phyloP scores from a whole-genome alignment of 2,329 filamentous ascomycete genomes.

The Diplodia corticola region DNA sequence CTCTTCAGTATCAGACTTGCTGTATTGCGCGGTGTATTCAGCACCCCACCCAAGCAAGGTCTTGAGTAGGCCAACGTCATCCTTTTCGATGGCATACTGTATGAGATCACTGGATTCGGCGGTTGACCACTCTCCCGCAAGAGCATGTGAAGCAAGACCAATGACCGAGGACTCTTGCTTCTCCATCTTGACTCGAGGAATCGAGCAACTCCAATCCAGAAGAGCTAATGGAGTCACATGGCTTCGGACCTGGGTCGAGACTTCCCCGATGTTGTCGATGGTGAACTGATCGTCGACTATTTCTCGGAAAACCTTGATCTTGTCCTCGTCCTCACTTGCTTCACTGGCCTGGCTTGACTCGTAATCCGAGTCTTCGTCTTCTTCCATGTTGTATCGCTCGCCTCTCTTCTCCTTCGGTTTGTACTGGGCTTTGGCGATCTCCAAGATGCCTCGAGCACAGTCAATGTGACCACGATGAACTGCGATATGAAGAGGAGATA shows the following conservation, averaged over 20 bases:
- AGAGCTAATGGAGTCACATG: conserved; percentile 56
- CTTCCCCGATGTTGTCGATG: conserved; percentile 71
- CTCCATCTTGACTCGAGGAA: background rate
- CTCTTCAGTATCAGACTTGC: conserved; percentile 27
- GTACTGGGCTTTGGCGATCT: conserved; percentile 71
- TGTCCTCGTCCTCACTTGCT: conserved; percentile 30
- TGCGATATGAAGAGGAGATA: conserved; percentile 68
- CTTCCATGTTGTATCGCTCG: conserved; percentile 48
- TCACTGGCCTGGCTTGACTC: conserved; percentile 40
- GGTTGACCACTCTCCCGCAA: background rate
- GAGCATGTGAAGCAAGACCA: conserved; percentile 22
- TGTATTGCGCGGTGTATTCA: conserved; percentile 26
- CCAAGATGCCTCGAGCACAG: conserved; percentile 65
- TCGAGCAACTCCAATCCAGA: conserved; percentile 43
- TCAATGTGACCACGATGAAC: conserved; percentile 65
- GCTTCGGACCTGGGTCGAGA: conserved; percentile 66
- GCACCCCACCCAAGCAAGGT: conserved; percentile 26
- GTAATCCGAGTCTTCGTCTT: conserved; percentile 40
- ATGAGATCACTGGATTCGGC: conserved; percentile 26
- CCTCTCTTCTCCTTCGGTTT: conserved; percentile 54
- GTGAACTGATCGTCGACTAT: conserved; percentile 69
- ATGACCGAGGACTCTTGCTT: conserved; percentile 10
- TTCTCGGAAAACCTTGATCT: conserved; percentile 47
- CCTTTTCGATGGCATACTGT: conserved; percentile 34
- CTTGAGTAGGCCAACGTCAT: conserved; percentile 28